phyloP scores from a whole-genome alignment of 2,329 filamentous ascomycete species.

The Cordyceps farinosa region DNA sequence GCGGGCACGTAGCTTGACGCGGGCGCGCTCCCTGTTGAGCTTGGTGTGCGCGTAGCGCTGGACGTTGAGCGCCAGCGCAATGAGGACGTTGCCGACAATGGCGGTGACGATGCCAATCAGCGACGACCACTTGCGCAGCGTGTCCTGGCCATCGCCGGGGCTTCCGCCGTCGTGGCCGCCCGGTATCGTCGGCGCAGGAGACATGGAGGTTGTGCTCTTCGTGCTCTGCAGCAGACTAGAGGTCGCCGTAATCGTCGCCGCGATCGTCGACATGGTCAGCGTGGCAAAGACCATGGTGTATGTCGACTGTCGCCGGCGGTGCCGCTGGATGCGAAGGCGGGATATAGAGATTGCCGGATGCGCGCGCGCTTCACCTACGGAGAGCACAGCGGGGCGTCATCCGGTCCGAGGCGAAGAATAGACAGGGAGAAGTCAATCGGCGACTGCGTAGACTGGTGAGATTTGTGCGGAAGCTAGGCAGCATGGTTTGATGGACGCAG shows the following conservation, averaged over 20 bases:
- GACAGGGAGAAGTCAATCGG: neutral
- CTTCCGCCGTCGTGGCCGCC: constrained; percentile 20
- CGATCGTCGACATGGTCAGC: neutral
- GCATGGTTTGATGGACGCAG: neutral
- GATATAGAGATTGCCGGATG: neutral
- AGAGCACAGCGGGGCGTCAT: constrained; percentile 1
- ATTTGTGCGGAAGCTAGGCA: neutral
- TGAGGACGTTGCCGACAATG: constrained; percentile 87
- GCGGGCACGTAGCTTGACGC: constrained; percentile 52
- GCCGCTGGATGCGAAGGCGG: neutral
- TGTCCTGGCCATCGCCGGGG: constrained; percentile 38
- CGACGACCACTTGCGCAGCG: constrained; percentile 75
- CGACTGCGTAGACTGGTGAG: neutral
- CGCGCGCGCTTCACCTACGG: neutral
- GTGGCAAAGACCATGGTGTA: neutral
- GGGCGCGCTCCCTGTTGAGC: constrained; percentile 66
- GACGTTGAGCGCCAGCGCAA: constrained; percentile 92
- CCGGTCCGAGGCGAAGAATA: neutral
- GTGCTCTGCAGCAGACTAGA: neutral
- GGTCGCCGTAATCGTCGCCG: neutral
- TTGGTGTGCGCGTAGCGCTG: constrained; percentile 93
- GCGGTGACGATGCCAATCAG: constrained; percentile 93
- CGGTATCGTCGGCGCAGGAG: constrained; percentile 15
- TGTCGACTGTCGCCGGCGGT: neutral
- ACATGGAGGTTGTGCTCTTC: neutral